Conservation (phyloP, 2,329 filamentous ascomycete genomes). For the Colletotrichum tabaci region DNA sequence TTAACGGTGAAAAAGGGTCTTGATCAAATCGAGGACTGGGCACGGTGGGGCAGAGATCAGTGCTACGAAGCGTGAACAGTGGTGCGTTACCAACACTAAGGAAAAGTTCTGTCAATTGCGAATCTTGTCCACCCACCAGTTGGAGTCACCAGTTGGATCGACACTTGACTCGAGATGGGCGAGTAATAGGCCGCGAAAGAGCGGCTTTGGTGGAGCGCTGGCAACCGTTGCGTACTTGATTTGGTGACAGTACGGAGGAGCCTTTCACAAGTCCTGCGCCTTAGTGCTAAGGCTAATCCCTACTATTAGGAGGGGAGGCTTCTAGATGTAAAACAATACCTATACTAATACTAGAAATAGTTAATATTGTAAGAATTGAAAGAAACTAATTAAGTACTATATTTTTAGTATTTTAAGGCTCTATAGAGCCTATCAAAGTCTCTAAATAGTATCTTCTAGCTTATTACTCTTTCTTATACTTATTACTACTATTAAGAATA, state of each 20-base stretch:
- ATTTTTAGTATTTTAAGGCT: too few species aligned
- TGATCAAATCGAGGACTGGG: neutral
- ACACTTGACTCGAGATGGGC: slow-evolving; percentile 11
- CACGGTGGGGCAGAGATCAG: neutral
- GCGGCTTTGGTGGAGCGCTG: neutral
- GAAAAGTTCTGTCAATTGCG: slow-evolving; percentile 4
- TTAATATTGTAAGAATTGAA: too few species aligned
- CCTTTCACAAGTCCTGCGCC: too few species aligned
- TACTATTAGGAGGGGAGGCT: too few species aligned
- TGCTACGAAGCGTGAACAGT: neutral
- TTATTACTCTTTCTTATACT: too few species aligned
- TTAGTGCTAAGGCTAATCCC: too few species aligned
- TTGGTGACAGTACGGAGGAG: neutral
- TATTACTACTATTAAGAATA: too few species aligned
- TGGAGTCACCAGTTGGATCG: neutral
- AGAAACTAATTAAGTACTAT: too few species aligned
- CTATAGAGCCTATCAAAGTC: too few species aligned
- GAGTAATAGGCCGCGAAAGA: slow-evolving; percentile 2
- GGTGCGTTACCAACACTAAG: neutral
- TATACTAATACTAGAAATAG: too few species aligned
- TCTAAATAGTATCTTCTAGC: too few species aligned
- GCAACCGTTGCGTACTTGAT: neutral
- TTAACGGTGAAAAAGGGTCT: neutral
- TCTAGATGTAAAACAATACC: too few species aligned
- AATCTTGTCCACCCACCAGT: neutral